phyloP scores from a whole-genome alignment of 345 rosid species.

The Eucalyptus viminalis region DNA sequence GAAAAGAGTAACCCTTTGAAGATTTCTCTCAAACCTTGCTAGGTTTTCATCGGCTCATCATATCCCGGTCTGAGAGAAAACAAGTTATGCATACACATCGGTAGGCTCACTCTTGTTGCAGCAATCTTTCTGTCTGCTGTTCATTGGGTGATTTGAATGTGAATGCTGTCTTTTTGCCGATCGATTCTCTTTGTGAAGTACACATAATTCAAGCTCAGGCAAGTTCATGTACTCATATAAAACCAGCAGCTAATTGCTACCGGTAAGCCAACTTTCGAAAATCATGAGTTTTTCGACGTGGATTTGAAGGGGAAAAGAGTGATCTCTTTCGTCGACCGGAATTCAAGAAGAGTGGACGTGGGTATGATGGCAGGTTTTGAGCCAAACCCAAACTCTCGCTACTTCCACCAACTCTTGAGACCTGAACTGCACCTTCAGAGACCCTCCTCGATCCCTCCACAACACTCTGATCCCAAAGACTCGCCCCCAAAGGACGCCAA shows the following conservation, averaged over 20 bases:
- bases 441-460: not conserved
- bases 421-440: not conserved
- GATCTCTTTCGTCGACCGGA: not conserved
- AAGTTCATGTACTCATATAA: not conserved
- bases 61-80: not conserved
- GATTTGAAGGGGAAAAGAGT: not conserved
- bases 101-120: not conserved
- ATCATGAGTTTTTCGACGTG: not conserved
- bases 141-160: not conserved
- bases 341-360: not conserved
- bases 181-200: not conserved
- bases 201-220: not conserved
- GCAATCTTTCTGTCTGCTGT: not conserved
- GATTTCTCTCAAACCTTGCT: not conserved
- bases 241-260: not conserved
- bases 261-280: not conserved
- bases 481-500: not conserved
- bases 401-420: not conserved
- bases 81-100: not conserved
- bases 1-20: not conserved
- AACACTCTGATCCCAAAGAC: not conserved
- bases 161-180: not conserved
- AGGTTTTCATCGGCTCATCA: not conserved
- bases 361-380: not conserved
- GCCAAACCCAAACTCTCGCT: not conserved